Evolutionary conservation across 192 early-diverging fungal species (phyloP).

Genomic region (Entrophospora sp.): DNA sequence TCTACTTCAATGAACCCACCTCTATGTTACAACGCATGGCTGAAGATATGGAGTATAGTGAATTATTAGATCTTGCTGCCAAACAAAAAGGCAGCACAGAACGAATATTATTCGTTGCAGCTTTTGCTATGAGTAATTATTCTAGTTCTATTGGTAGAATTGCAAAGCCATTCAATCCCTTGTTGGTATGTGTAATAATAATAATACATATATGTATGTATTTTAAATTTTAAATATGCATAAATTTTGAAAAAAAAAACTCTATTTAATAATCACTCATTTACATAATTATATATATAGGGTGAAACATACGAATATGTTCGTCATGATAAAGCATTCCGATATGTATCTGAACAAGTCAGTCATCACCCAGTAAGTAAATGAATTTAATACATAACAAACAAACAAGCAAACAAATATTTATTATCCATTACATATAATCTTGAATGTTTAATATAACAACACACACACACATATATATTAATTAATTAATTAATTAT

Average conservation of each 20-base stretch:
- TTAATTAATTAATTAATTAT: not conserved
- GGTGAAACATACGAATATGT: constrained; percentile 88
- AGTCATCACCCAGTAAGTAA: constrained; percentile 73
- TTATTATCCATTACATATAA: too few relatives aligned
- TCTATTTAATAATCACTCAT: too few relatives aligned
- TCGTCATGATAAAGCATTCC: constrained; percentile 63
- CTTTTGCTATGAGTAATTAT: constrained; percentile 84
- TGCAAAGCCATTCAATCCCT: constrained; percentile 86
- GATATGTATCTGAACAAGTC: constrained; percentile 84
- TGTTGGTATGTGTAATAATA: constrained; percentile 38
- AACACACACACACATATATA: too few relatives aligned
- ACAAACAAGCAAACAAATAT: too few relatives aligned
- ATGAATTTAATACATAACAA: too few relatives aligned
- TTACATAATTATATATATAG: not conserved
- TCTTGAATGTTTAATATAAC: too few relatives aligned
- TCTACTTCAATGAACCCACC: constrained; percentile 85
- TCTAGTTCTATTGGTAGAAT: constrained; percentile 70
- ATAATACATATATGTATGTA: too few relatives aligned
- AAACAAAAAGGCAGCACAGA: constrained; percentile 46
- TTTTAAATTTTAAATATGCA: too few relatives aligned
- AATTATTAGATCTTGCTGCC: constrained; percentile 68
- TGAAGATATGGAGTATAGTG: constrained; percentile 81
- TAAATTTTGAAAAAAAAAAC: too few relatives aligned
- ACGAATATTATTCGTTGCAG: constrained; percentile 72
- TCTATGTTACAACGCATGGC: constrained; percentile 80